Evolutionary conservation across 495 filamentous ascomycete genomes (phyloP), one percentile per base, ranked within the genome.

Genomic region (Podospora comata): DNA sequence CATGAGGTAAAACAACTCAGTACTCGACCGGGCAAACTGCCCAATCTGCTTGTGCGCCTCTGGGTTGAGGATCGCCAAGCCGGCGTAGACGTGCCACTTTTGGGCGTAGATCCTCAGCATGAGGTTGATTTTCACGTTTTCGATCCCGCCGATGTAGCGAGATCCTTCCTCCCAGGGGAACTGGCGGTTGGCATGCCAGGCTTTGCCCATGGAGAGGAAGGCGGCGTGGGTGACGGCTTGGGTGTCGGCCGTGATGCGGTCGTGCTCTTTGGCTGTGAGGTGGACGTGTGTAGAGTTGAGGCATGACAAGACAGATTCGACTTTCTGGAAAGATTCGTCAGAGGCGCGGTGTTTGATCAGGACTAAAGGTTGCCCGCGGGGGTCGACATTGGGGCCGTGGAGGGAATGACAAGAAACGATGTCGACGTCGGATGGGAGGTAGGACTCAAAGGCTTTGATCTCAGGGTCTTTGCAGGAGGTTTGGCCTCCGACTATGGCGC

Each of bases 81-180:
- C 95, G 39, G 95, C 95, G 77, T 99, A 99, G 65, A 99, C 95
- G 79, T 99, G 95, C 95, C 95, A 99, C 78, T 97, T 98, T 78
- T 96, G 96, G 67, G 91, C 89, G 81, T 97, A 99, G 78, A 99
- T 99, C 72, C 95, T 92, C 68, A 99, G 80, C 54, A 92, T 98
- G 68, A 97, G 87, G 79, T 99, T 99, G 79, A 97, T 97, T 82
- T 99, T 99, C 75, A 98, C 92, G 79, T 99, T 99, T 81, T 99
- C 95, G 75, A 99, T 97, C 27, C 96, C 95, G 63, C 95, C 94
- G 3, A 96, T 85, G 82, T 97, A 99, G 67, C 94, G 92, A 6
- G 61, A 63, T 4, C 88, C 86, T 59, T 91, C 88, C 71, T 99
- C 95, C 95, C 95, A 99, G 2, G 95, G 95, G 73, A 97, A 98